Base-by-base conservation (phyloP, 352 stramenopile species). In the Globisporangium spiculum region DNA sequence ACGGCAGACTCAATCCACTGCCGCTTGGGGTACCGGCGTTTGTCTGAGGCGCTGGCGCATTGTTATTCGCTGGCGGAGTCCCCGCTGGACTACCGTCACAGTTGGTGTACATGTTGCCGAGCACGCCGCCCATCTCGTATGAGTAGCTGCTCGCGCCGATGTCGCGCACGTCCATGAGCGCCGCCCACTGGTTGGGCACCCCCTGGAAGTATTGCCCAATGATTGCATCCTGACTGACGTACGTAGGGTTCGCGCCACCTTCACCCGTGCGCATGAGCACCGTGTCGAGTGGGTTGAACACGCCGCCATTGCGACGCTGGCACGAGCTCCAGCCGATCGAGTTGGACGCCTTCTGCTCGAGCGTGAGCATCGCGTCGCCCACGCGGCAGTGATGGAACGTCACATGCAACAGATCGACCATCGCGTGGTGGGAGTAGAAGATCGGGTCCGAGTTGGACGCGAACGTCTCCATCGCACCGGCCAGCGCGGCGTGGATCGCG, bases 331-430 rank as follows among this genome's bases (percentile, higher is more conserved):
- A 69, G 14, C 41, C 64, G 22, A 57, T 41, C 53, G 62, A 61
- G 52, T 78, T 73, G 58, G 65, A 70, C 22, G 70, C 59, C 59
- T 82, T 80, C 24, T 78, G 64, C 7, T 36, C 44, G n/a, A 80
- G 62, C 9, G 64, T 76, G 54, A 86, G 67, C 27, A 59, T 36
- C 27, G 62, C 50, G 18, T 68, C 41, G 27, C 72, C 68, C 20
- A 75, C 70, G n/a, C 56, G 78, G 61, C 84, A 92, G 30, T 87
- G 85, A 62, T 88, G 70, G 66, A 88, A 90, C 60, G 88, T 83
- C 0, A 69, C 70, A 24, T 85, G 75, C 0, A 89, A 63, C 56
- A 83, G 54, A 34, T 92, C 83, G 1, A 90, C 71, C 44, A 63
- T 72, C 3, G 67, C 76, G 41, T 90, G 83, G 32, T 90, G 81